Evolutionary conservation across 1,139 yeast species (phyloP).

Genomic region (Geotrichum bryndzae): DNA sequence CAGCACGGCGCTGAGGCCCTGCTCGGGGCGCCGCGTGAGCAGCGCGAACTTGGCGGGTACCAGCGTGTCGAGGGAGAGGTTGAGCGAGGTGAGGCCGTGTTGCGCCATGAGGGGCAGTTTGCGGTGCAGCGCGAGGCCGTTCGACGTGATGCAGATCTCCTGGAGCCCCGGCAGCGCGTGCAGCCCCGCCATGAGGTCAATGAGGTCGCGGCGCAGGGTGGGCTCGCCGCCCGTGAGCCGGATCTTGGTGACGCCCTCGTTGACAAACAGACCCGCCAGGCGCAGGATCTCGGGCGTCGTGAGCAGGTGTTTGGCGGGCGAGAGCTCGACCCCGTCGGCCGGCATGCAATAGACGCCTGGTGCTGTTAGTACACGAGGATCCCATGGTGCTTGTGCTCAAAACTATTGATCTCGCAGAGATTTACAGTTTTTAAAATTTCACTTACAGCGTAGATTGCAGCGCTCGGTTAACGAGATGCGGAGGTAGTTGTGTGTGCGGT

Average conservation of each 20-base stretch:
- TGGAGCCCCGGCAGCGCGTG: slow-evolving; percentile 38
- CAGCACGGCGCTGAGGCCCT: slow-evolving; percentile 41
- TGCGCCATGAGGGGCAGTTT: slow-evolving; percentile 39
- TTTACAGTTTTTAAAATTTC: background rate
- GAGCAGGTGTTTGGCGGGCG: slow-evolving; percentile 39
- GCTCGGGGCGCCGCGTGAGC: slow-evolving; percentile 41
- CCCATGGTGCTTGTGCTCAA: too few relatives aligned
- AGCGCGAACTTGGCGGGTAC: slow-evolving; percentile 45
- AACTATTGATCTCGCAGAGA: too few relatives aligned
- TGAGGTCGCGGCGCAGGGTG: slow-evolving; percentile 45
- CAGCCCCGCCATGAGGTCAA: slow-evolving; percentile 38
- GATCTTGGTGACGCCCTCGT: slow-evolving; percentile 45
- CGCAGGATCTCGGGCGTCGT: slow-evolving; percentile 41
- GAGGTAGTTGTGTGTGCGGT: slow-evolving; percentile 43
- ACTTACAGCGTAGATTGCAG: slow-evolving; percentile 43
- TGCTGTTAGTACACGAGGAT: background rate
- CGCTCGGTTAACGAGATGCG: slow-evolving; percentile 47
- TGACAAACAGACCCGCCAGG: slow-evolving; percentile 41
- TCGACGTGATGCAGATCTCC: slow-evolving; percentile 46
- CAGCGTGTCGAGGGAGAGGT: slow-evolving; percentile 45
- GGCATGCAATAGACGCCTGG: slow-evolving; percentile 47
- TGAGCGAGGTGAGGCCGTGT: slow-evolving; percentile 43
- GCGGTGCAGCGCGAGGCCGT: slow-evolving; percentile 45
- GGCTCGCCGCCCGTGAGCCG: slow-evolving; percentile 53
- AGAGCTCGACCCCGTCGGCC: slow-evolving; percentile 45